Conservation (phyloP, 768 basidiomycete species). For the Candolleomyces eurysporus region DNA sequence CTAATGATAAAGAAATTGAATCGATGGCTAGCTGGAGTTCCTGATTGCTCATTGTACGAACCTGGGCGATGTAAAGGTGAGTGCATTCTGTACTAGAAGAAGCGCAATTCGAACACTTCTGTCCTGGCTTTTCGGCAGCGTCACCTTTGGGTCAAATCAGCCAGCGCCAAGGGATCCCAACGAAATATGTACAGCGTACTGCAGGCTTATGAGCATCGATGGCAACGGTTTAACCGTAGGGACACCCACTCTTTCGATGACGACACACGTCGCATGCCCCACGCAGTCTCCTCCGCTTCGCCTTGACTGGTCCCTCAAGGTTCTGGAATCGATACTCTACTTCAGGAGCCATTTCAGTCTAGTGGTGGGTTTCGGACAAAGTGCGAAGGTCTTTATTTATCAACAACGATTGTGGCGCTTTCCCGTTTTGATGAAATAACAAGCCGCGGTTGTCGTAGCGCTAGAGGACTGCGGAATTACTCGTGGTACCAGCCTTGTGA, state of each 20-base stretch:
- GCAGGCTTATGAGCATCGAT: background rate
- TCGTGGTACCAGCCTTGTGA: too few species aligned
- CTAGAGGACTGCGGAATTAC: too few species aligned
- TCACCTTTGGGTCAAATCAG: conserved; percentile 34
- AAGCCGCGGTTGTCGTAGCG: too few species aligned
- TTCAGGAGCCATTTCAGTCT: too few species aligned
- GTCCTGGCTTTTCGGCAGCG: conserved; percentile 48
- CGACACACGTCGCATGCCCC: background rate
- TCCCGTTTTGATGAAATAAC: too few species aligned
- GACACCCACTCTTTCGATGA: background rate
- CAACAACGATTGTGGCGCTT: too few species aligned
- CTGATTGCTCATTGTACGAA: conserved; percentile 17
- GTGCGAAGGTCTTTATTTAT: too few species aligned
- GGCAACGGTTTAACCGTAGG: background rate
- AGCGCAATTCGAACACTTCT: conserved; percentile 48
- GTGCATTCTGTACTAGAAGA: conserved; percentile 45
- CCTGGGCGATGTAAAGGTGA: conserved; percentile 45
- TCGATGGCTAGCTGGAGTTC: too few species aligned
- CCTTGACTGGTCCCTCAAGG: background rate
- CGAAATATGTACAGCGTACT: background rate
- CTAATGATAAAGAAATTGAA: background rate
- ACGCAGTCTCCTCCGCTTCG: background rate
- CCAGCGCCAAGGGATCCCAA: background rate
- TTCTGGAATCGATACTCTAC: too few species aligned
- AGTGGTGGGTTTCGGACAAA: too few species aligned